Conservation (phyloP, 2,329 filamentous ascomycete genomes). For the Didymella sp. region DNA sequence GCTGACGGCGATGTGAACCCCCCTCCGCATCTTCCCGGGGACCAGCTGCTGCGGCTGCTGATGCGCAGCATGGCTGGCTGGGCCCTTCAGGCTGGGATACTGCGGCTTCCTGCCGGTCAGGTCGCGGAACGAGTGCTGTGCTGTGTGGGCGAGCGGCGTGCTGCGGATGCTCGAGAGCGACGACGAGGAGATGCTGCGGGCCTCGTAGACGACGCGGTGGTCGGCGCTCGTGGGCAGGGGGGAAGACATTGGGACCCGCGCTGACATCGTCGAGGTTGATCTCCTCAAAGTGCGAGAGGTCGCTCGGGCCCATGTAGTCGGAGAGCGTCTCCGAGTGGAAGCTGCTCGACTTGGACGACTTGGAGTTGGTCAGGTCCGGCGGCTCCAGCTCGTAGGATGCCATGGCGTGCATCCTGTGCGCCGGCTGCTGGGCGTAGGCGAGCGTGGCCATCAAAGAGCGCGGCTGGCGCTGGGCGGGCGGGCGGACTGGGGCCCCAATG, state of each 20-base stretch:
- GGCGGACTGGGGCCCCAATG: constrained; percentile 31
- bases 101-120: constrained; percentile 48
- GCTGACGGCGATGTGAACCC: constrained; percentile 52
- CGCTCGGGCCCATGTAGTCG: constrained; percentile 64
- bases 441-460: constrained; percentile 49
- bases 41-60: constrained; percentile 49
- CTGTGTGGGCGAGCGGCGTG: constrained; percentile 6
- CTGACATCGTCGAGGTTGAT: constrained; percentile 78
- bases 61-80: constrained; percentile 45
- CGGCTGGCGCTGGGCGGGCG: constrained; percentile 29
- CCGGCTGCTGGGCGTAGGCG: constrained; percentile 36
- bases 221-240: constrained; percentile 43
- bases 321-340: constrained; percentile 81
- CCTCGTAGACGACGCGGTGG: constrained; percentile 44
- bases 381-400: constrained; percentile 51
- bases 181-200: constrained; percentile 27
- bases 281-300: constrained; percentile 88
- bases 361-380: constrained; percentile 81
- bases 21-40: constrained; percentile 50
- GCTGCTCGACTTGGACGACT: constrained; percentile 90
- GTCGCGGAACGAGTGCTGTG: constrained; percentile 36
- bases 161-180: constrained; percentile 26
- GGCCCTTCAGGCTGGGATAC: constrained; percentile 52
- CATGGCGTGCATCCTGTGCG: constrained; percentile 11
- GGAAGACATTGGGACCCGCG: constrained; percentile 53